Evolutionary conservation across 768 basidiomycete species (phyloP).

Genomic region (Megacollybia marginata): DNA sequence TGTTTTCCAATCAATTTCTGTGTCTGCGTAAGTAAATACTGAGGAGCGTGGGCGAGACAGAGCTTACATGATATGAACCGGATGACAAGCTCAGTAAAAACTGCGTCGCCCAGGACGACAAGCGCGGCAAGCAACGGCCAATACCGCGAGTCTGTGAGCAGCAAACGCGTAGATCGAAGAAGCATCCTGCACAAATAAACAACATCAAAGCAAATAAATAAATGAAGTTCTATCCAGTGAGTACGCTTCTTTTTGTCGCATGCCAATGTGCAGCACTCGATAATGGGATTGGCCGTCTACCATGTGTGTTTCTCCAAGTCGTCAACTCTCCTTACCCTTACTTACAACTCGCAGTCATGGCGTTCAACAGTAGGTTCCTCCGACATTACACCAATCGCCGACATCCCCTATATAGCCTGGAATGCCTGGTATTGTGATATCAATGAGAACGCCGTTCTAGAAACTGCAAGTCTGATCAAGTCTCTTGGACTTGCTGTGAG

Average conservation of each 20-base stretch:
- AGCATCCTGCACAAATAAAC: no score
- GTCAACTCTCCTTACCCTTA: neutral
- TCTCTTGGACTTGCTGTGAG: conserved; percentile 41
- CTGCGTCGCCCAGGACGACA: conserved; percentile 65
- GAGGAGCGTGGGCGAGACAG: conserved; percentile 11
- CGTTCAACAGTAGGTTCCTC: conserved; percentile 49
- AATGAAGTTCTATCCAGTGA: no score
- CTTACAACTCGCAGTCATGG: conserved; percentile 34
- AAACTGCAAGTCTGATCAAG: conserved; percentile 43
- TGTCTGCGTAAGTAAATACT: conserved; percentile 50
- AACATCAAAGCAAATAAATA: no score
- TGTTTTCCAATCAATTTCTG: conserved; percentile 97
- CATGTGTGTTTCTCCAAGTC: conserved; percentile 18
- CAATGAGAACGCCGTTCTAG: conserved; percentile 42
- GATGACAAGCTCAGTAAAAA: conserved; percentile 77
- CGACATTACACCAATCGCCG: neutral
- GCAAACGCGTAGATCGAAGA: neutral
- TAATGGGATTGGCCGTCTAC: conserved; percentile 24
- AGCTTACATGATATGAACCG: conserved; percentile 75
- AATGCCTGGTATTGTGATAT: conserved; percentile 64
- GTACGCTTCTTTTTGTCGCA: no score
- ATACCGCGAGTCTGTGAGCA: conserved; percentile 48
- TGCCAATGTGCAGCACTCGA: neutral
- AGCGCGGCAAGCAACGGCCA: conserved; percentile 64
- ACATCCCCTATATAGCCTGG: conserved; percentile 39